Base-by-base conservation (phyloP, 495 filamentous ascomycete genomes). In the Schizothecium vesticola region DNA sequence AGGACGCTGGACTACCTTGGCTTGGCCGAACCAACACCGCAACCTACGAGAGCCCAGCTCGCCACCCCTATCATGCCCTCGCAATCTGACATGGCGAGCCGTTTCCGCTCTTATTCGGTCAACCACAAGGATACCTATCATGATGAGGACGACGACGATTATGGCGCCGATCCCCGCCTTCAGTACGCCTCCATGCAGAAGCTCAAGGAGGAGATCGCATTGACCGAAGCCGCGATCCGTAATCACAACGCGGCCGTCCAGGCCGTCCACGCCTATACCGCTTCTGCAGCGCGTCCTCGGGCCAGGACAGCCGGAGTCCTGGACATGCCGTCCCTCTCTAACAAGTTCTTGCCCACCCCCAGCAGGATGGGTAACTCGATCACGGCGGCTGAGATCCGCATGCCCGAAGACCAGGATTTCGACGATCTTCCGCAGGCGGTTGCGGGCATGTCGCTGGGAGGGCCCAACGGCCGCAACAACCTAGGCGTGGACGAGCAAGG, bases 91-190 rank as follows among this genome's bases (percentile, higher is more conserved):
- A 92, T 88, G 68, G 85, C 90, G 64, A 98, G 91, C 78, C 86
- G 95, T 59, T 93, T 97, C 79, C 88, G 95, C 21, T 99, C 95
- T 29, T 98, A 97, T 77, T 99, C 95, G 23, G 95, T 99, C 60
- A 98, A 99, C 78, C 95, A 96, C 56, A 97, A 96, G 78, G 95
- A 97, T 76, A 97, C 96, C 79, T 98, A 98, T 74, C 95, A 91
- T 0, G 93, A 96, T 66, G 93, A 97, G 69, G 94, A 97, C 25
- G 90, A 96, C 21, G 92, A 93, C 56, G 89, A 92, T 67, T 91
- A 89, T 62, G 90, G 90, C 60, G 88, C 90, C 13, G 87, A 92
- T 13, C 86, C 88, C 70, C 89, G 90, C 63, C 89, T 84, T 66
- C 87, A 89, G 25, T 91, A 90, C 70, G 88, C 89, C 43, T 51